phyloP scores from a whole-genome alignment of 805 yeast species.

The Debaryomyces castellii region DNA sequence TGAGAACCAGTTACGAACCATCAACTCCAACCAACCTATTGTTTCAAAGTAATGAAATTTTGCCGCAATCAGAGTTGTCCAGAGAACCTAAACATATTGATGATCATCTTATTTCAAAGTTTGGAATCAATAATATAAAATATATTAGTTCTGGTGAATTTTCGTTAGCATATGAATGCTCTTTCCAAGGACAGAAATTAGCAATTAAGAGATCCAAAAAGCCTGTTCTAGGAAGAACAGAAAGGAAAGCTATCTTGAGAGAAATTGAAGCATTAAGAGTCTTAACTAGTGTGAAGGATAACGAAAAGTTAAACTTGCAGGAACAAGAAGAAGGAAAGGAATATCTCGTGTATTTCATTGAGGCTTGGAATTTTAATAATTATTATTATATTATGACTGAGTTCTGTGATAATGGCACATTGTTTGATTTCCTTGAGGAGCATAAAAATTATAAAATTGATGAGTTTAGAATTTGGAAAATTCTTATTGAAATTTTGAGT shows the following conservation, averaged over 20 bases:
- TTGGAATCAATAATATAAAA: constrained; percentile 58
- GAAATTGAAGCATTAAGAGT: constrained; percentile 72
- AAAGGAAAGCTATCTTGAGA: constrained; percentile 61
- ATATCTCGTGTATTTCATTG: constrained; percentile 73
- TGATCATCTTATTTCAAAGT: constrained; percentile 46
- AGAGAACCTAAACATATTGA: constrained; percentile 24
- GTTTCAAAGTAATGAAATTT: neutral
- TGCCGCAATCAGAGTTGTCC: neutral
- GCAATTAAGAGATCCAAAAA: constrained; percentile 88
- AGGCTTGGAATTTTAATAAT: constrained; percentile 80
- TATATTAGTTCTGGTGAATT: constrained; percentile 86
- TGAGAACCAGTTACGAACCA: constrained; percentile 11
- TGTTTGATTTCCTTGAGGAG: constrained; percentile 76
- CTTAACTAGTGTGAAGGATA: constrained; percentile 38
- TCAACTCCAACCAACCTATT: constrained; percentile 15
- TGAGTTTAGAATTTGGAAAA: constrained; percentile 98
- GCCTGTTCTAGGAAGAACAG: constrained; percentile 50
- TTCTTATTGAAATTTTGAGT: constrained; percentile 74
- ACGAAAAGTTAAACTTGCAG: constrained; percentile 26
- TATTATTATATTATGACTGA: constrained; percentile 91
- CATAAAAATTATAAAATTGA: constrained; percentile 76
- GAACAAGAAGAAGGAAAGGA: constrained; percentile 66
- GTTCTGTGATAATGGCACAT: constrained; percentile 90
- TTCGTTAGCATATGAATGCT: constrained; percentile 81
- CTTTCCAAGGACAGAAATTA: constrained; percentile 63